Base-by-base conservation (phyloP, 2,329 filamentous ascomycete genomes). In the Alternaria brassicicola region DNA sequence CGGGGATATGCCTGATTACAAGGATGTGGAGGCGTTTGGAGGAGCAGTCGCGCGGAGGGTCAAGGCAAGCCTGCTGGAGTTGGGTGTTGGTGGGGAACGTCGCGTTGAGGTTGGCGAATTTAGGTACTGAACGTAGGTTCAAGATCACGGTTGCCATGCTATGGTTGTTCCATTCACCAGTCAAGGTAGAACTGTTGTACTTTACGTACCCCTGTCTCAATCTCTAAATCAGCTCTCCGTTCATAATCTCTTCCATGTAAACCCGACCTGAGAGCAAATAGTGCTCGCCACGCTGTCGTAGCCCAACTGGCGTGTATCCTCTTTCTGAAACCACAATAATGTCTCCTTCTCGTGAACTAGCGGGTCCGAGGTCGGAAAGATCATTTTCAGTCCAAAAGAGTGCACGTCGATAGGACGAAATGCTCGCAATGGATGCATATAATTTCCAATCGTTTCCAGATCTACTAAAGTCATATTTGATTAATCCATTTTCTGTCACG, bases 171-270 rank as follows among this genome's bases (percentile, higher is more conserved):
- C n/a, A 33, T 7, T 2, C 2, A 15, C 8, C 23, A 42, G 13
- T 17, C 7, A 5, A 45, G 25, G 10, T 8, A 30, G n/a, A 45
- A 45, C 0, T 45, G 42, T 17, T 17, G 25, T 45, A 17, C 25
- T 13, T 30, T 28, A 19, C 4, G 3, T n/a, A n/a, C n/a, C 23
- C 31, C 46, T 12, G 25, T 17, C 15, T 49, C 33, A 9, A 49
- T 38, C n/a, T 49, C 30, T 19, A 15, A 17, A 35, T 26, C 15
- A 38, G 12, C 10, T 49, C n/a, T 30, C 42, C 30, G 6, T 15
- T 17, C 31, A 38, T 38, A 7, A 49, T 49, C 21, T 49, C 46
- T 1, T 49, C 30, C 6, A 36, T 49, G 31, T 35, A 36, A 21
- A 36, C 23, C 0, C 38, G 31, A 4, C 19, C 21, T 10, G 26